These are phyloP conservation scores for Annulohypoxylon stygium DNA, from an alignment of 495 filamentous ascomycete genomes.

Conservation along the genomic window DNA sequence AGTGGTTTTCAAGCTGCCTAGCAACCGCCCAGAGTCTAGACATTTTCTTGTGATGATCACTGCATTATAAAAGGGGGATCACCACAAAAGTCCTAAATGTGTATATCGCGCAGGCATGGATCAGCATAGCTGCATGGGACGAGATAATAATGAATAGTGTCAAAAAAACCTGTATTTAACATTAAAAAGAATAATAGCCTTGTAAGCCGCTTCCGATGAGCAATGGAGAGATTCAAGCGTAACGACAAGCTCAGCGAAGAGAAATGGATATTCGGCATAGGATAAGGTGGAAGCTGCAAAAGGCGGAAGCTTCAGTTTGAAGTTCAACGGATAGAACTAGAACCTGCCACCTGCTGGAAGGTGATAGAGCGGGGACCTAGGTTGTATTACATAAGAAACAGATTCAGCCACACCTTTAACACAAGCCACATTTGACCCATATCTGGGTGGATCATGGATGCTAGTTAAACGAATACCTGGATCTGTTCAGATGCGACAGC, in stretches of 20 bases:
- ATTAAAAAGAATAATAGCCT: constrained; percentile 2
- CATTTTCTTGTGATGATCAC: constrained; percentile 18
- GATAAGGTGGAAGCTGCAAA: not conserved
- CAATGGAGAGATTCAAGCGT: not conserved
- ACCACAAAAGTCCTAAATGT: constrained; percentile 15
- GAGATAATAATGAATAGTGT: not conserved
- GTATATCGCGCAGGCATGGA: constrained; percentile 13
- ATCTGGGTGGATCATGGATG: not conserved
- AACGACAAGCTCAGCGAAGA: not conserved
- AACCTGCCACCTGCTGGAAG: not conserved
- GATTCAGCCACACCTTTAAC: constrained; percentile 9
- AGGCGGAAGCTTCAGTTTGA: not conserved
- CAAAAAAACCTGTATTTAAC: not conserved
- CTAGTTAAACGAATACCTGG: constrained; percentile 3
- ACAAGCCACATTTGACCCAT: constrained; percentile 31
- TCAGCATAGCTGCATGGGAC: constrained; percentile 10
- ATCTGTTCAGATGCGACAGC: constrained; percentile 35
- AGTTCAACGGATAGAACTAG: not conserved
- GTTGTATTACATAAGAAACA: constrained; percentile 4
- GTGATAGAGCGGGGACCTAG: not conserved
- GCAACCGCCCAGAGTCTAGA: constrained; percentile 1
- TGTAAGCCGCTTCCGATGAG: not conserved
- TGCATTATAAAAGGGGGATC: constrained; percentile 35
- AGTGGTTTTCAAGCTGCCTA: not conserved
- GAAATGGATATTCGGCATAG: not conserved